phyloP scores from a whole-genome alignment of 2,329 filamentous ascomycete genomes.

The Colletotrichum ledebouriae region DNA sequence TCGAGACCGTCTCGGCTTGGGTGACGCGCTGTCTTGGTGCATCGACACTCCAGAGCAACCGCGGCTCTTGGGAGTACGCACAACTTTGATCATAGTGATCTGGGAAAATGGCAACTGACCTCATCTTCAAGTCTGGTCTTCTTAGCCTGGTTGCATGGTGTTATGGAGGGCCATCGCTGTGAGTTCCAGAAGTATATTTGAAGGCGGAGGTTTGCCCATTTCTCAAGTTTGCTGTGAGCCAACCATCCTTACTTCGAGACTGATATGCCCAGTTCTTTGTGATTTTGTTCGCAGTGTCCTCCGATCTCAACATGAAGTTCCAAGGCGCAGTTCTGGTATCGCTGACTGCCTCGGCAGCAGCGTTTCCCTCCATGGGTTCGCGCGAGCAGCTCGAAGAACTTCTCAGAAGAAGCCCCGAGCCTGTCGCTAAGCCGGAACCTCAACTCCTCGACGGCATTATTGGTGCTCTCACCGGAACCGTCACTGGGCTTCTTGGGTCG shows the following conservation, averaged over 20 bases:
- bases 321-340: not conserved
- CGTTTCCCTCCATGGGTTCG: slow-evolving; percentile 28
- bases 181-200: not conserved
- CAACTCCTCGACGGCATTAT: slow-evolving; percentile 13
- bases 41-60: not conserved
- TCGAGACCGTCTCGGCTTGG: slow-evolving; percentile 10
- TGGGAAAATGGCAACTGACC: slow-evolving; percentile 11
- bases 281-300: not conserved
- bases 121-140: slow-evolving; percentile 5
- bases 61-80: not conserved
- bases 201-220: not conserved
- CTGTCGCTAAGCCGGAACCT: slow-evolving; percentile 24
- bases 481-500: slow-evolving; percentile 31
- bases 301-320: slow-evolving; percentile 19
- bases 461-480: slow-evolving; percentile 16
- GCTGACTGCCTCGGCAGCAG: slow-evolving; percentile 19
- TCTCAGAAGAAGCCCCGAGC: slow-evolving; percentile 19
- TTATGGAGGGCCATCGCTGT: too few relatives aligned
- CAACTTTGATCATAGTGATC: not conserved
- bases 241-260: not conserved
- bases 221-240: too few relatives aligned
- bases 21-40: not conserved
- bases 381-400: slow-evolving; percentile 20
- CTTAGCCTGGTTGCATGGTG: not conserved
- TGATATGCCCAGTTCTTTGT: not conserved